phyloP scores from a whole-genome alignment of 2,329 filamentous ascomycete genomes.

The Fusarium aywerte region DNA sequence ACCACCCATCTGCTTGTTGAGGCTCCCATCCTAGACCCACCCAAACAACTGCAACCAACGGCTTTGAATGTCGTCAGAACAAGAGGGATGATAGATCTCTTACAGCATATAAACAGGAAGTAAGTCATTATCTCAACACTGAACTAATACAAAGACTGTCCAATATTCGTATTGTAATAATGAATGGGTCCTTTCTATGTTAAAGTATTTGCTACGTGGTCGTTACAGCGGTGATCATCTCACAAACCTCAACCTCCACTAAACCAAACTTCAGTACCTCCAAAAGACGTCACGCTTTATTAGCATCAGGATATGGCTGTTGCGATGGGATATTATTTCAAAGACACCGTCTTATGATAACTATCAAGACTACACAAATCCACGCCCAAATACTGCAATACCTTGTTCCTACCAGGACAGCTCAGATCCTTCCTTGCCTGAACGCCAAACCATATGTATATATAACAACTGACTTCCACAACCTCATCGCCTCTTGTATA shows the following conservation, averaged over 20 bases:
- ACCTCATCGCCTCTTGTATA: constrained; percentile 24
- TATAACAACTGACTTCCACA: constrained; percentile 23
- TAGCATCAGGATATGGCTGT: background rate
- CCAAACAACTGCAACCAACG: background rate
- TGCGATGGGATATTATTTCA: constrained; percentile 9
- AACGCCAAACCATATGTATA: constrained; percentile 38
- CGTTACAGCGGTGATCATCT: background rate
- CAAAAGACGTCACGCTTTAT: constrained; percentile 7
- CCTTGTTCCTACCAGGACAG: constrained; percentile 23
- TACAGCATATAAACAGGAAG: background rate
- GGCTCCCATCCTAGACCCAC: constrained; percentile 11
- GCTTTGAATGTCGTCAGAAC: background rate
- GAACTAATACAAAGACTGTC: no score
- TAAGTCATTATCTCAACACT: background rate
- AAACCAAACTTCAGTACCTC: constrained; percentile 1
- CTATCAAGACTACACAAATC: constrained; percentile 18
- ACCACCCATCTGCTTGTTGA: constrained; percentile 11
- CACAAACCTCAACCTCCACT: background rate
- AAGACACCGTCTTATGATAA: background rate
- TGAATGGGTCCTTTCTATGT: background rate
- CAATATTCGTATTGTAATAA: background rate
- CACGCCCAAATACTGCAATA: constrained; percentile 7
- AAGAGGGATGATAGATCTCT: background rate
- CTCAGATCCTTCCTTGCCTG: constrained; percentile 31
- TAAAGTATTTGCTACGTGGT: background rate